Evolutionary conservation across 2,329 filamentous ascomycete species (phyloP).

Genomic region (Xylariales sp.): DNA sequence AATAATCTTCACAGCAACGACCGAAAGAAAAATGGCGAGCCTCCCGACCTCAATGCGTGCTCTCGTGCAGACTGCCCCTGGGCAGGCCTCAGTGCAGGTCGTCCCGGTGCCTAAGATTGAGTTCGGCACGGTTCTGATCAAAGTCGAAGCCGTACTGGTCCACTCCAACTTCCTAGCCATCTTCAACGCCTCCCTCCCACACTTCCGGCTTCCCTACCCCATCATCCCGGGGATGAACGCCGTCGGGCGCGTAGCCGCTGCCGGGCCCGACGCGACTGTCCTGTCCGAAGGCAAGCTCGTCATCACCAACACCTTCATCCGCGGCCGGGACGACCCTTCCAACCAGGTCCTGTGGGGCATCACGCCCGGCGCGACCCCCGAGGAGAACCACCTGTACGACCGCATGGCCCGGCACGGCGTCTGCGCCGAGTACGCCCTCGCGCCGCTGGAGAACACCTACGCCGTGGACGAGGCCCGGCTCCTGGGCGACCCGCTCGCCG

Average conservation of each 20-base stretch:
- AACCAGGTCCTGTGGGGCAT: not conserved
- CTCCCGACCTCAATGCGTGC: slow-evolving; percentile 10
- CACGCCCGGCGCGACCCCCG: too few relatives aligned
- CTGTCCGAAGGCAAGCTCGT: not conserved
- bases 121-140: slow-evolving; percentile 8
- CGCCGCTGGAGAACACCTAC: not conserved
- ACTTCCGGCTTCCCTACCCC: slow-evolving; percentile 1
- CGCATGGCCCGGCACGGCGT: not conserved
- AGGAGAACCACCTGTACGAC: not conserved
- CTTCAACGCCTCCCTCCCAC: slow-evolving; percentile 3
- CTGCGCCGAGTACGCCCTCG: not conserved
- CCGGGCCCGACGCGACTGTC: not conserved
- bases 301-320: not conserved
- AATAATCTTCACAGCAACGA: too few relatives aligned
- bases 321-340: not conserved
- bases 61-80: slow-evolving; percentile 9
- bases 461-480: not conserved
- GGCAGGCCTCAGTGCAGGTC: slow-evolving; percentile 7
- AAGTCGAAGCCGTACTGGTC: slow-evolving; percentile 6
- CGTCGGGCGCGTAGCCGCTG: not conserved
- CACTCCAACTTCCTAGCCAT: slow-evolving; percentile 6
- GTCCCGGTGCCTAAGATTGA: slow-evolving; percentile 8
- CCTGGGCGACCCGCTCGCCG: not conserved
- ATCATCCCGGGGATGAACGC: not conserved
- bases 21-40: slow-evolving; percentile 3